Conservation (phyloP, 2,329 filamentous ascomycete genomes). For the Fusarium sarcochroum region DNA sequence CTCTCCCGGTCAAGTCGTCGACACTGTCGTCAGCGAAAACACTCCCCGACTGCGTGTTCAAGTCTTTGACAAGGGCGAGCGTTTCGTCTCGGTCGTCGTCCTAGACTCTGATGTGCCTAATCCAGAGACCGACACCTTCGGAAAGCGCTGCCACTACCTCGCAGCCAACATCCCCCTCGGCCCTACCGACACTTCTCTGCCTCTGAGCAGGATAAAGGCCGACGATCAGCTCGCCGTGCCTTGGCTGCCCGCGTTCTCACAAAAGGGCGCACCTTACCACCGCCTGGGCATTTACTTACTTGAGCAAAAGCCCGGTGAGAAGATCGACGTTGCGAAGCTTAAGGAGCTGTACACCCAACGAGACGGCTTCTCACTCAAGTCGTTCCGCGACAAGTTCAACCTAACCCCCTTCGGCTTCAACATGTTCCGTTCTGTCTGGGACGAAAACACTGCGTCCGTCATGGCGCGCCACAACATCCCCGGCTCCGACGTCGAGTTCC, state of each 20-base stretch:
- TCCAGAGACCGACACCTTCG: constrained; percentile 79
- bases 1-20: constrained; percentile 82
- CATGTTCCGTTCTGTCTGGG: constrained; percentile 91
- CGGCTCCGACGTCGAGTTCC: constrained; percentile 87
- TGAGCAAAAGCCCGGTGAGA: constrained; percentile 76
- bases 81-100: constrained; percentile 86
- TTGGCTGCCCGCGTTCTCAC: constrained; percentile 88
- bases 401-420: constrained; percentile 84
- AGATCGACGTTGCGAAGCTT: constrained; percentile 70
- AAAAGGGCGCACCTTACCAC: constrained; percentile 94
- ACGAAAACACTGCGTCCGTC: constrained; percentile 86
- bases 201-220: constrained; percentile 72
- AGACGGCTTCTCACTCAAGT: constrained; percentile 81
- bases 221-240: constrained; percentile 78
- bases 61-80: constrained; percentile 84
- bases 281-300: constrained; percentile 87
- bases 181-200: constrained; percentile 70
- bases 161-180: constrained; percentile 74
- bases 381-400: constrained; percentile 77
- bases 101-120: constrained; percentile 93
- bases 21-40: constrained; percentile 79
- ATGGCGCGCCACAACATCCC: constrained; percentile 84
- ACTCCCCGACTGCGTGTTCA: constrained; percentile 85
- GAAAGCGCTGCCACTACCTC: constrained; percentile 88
- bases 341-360: constrained; percentile 67